Evolutionary conservation across 2,329 filamentous ascomycete species (phyloP), one percentile per base, ranked within the genome.

Genomic region (Dactylellina parvicollis): DNA sequence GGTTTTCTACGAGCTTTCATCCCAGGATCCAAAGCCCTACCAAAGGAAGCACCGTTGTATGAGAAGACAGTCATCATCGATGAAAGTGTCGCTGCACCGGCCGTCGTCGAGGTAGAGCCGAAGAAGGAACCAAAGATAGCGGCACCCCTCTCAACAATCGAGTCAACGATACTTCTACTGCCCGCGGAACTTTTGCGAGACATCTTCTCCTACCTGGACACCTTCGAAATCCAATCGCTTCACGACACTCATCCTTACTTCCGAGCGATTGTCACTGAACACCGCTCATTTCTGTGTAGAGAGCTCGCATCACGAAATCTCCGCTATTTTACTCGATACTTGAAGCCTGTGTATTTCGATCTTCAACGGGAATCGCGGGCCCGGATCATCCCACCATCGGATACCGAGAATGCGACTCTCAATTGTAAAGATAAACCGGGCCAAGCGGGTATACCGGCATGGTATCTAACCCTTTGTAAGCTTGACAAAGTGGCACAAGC

Each of bases 121-220:
- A 47, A 38, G 1, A 47, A 50, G 5, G 18, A 22, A 42, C 14
- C 16, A 24, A 10, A 32, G 24, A n/a, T n/a, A n/a, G n/a, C n/a
- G n/a, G n/a, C n/a, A n/a, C n/a, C n/a, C n/a, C n/a, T n/a, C n/a
- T n/a, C n/a, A n/a, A n/a, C n/a, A n/a, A n/a, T n/a, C n/a, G 34
- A 50, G 28, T 38, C 67, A 12, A 22, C 30, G 30, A 65, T 72
- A 2, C 59, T 72, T 2, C 67, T 65, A 0, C 67, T 72, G 34
- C 67, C 67, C n/a, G 59, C 67, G 5, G 67, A 72, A 16, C 55
- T 72, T 5, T 54, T 72, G 3, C 52, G 67, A 20, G 67, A 65
- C 24, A 65, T 72, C 28, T 72, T 72, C 32, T 57, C 67, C 1
- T 72, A 72, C 52, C 36, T 72, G 22, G 52, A 72, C 16, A 47